phyloP scores from a whole-genome alignment of 768 basidiomycete species.

The Naganishia vaughanmartiniae region DNA sequence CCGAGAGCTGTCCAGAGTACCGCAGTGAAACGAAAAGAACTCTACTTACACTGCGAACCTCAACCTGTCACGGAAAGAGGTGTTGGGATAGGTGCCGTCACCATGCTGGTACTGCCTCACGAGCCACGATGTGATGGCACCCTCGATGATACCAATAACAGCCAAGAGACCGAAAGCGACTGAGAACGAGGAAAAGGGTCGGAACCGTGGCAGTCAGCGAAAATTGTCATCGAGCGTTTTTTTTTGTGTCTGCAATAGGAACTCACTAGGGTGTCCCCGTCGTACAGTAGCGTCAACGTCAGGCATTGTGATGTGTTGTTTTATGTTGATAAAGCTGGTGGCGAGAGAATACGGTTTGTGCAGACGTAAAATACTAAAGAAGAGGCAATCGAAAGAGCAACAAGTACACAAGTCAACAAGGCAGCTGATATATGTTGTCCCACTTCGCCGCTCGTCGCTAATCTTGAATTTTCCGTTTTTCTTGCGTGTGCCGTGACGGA shows the following conservation, averaged over 20 bases:
- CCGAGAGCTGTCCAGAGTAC: background rate
- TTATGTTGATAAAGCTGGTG: background rate
- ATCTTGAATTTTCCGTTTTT: background rate
- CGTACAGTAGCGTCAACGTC: conserved; percentile 38
- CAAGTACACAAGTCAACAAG: conserved; percentile 1
- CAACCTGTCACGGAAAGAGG: conserved; percentile 42
- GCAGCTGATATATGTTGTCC: no score
- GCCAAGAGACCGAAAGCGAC: conserved; percentile 45
- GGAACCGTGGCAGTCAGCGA: background rate
- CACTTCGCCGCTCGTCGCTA: background rate
- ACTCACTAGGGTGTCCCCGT: conserved; percentile 47
- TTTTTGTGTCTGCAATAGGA: no score
- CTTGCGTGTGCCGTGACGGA: conserved; percentile 8
- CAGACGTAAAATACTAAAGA: background rate
- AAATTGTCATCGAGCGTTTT: background rate
- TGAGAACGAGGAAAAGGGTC: background rate
- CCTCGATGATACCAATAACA: conserved; percentile 49
- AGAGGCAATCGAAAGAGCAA: conserved; percentile 9
- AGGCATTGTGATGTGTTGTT: conserved; percentile 35
- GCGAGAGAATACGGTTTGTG: background rate
- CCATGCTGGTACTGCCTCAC: conserved; percentile 36
- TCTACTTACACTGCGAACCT: conserved; percentile 45
- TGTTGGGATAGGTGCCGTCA: conserved; percentile 39
- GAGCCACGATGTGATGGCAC: conserved; percentile 48
- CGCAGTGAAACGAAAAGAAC: background rate